phyloP scores from a whole-genome alignment of 2,329 filamentous ascomycete species.

The Trichoderma atroviride region DNA sequence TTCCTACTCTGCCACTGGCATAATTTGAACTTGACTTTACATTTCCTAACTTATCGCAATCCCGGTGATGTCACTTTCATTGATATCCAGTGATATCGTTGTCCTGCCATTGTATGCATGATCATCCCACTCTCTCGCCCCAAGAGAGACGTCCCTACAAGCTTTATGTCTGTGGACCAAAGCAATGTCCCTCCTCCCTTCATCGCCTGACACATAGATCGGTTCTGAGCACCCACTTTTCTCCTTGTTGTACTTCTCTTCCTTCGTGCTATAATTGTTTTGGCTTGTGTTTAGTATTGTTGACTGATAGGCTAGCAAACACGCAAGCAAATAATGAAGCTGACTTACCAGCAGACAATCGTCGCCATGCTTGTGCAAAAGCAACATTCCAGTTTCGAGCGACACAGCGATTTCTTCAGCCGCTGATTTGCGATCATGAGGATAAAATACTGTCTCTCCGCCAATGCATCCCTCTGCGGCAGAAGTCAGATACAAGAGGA shows the following conservation, averaged over 20 bases:
- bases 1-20: neutral
- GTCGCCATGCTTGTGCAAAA: conserved; percentile 86
- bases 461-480: conserved; percentile 73
- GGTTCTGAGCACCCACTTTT: conserved; percentile 90
- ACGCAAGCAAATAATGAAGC: neutral
- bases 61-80: too few relatives aligned
- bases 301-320: neutral
- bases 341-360: conserved; percentile 75
- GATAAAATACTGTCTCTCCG: conserved; percentile 91
- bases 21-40: neutral
- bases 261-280: conserved; percentile 68
- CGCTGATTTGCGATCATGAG: conserved; percentile 60
- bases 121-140: neutral
- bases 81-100: neutral
- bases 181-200: neutral
- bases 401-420: conserved; percentile 70
- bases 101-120: neutral
- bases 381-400: conserved; percentile 80
- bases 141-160: neutral
- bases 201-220: conserved; percentile 67
- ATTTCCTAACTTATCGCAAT: neutral
- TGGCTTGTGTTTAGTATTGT: conserved; percentile 32
- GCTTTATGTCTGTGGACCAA: neutral
- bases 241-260: conserved; percentile 73
- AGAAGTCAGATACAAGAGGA: conserved; percentile 84